phyloP scores from a whole-genome alignment of 75 land plant genomes.

The Sequoiadendron giganteum region DNA sequence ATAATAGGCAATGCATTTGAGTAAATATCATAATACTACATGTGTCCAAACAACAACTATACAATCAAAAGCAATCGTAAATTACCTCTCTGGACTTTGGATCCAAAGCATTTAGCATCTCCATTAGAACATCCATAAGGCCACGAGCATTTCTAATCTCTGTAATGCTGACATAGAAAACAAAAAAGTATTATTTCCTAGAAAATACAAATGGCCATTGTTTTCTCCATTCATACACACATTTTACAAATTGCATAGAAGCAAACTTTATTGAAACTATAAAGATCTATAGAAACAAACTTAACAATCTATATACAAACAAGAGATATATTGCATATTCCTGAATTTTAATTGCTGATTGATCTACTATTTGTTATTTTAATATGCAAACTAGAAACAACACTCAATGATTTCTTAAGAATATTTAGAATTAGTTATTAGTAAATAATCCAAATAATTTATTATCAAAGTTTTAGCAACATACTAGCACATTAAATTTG shows the following conservation, averaged over 20 bases:
- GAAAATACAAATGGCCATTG: background rate
- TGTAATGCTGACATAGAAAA: slow-evolving; percentile 41
- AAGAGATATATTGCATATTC: background rate
- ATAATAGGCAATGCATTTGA: background rate
- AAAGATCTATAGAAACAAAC: background rate
- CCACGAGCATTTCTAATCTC: slow-evolving; percentile 84
- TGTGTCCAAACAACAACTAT: background rate
- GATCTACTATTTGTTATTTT: background rate
- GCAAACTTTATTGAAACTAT: background rate
- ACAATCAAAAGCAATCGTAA: background rate
- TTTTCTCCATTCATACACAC: background rate
- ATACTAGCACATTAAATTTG: background rate
- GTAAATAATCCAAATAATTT: background rate
- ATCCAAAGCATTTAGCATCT: slow-evolving; percentile 90
- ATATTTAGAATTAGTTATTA: background rate
- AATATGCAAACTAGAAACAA: too few species aligned
- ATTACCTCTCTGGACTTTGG: slow-evolving; percentile 79
- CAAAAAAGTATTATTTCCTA: background rate
- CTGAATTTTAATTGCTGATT: background rate
- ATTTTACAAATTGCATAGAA: background rate
- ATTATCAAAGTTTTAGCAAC: background rate
- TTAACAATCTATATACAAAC: background rate
- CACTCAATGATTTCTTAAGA: background rate
- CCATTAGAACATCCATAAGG: slow-evolving; percentile 81
- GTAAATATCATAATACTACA: background rate